Percentiles rank a stretch among this genome's conserved stretches.
Conservation (phyloP, 176 grass and related monocot species). For the Aegilops bicornis region DNA sequence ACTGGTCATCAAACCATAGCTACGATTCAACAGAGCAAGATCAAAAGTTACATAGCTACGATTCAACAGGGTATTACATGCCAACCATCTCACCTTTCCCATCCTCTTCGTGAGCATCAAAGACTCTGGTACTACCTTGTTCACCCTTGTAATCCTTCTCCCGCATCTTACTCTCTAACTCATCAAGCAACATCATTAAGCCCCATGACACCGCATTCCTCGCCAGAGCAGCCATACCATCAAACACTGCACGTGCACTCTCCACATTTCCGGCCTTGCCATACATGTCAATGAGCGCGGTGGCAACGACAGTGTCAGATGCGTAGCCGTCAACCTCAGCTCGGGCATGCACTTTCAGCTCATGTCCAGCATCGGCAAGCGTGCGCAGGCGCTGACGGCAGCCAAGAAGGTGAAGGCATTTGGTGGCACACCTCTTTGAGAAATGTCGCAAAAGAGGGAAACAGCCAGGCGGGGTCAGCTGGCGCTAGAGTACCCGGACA, state of each 20-base stretch:
- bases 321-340: slow-evolving; percentile 36
- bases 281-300: slow-evolving; percentile 68
- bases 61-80: too few species aligned
- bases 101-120: too few species aligned
- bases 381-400: slow-evolving; percentile 50
- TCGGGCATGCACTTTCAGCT: slow-evolving; percentile 54
- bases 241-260: slow-evolving; percentile 53
- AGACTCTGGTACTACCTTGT: too few species aligned
- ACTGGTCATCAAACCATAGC: neutral
- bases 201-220: slow-evolving; percentile 61
- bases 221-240: slow-evolving; percentile 36
- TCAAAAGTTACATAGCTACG: neutral
- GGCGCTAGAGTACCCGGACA: slow-evolving; percentile 50
- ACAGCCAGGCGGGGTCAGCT: slow-evolving; percentile 19
- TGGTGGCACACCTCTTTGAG: slow-evolving; percentile 14
- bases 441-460: slow-evolving; percentile 39
- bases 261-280: slow-evolving; percentile 45
- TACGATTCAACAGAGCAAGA: neutral
- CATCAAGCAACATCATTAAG: neutral
- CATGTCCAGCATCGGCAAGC: slow-evolving; percentile 42
- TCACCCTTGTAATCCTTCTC: too few species aligned
- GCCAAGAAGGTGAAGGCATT: neutral
- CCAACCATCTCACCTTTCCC: too few species aligned
- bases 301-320: slow-evolving; percentile 39
- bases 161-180: too few species aligned